Conservation (phyloP, 2,329 filamentous ascomycete species). For the Exophiala calicioides region DNA sequence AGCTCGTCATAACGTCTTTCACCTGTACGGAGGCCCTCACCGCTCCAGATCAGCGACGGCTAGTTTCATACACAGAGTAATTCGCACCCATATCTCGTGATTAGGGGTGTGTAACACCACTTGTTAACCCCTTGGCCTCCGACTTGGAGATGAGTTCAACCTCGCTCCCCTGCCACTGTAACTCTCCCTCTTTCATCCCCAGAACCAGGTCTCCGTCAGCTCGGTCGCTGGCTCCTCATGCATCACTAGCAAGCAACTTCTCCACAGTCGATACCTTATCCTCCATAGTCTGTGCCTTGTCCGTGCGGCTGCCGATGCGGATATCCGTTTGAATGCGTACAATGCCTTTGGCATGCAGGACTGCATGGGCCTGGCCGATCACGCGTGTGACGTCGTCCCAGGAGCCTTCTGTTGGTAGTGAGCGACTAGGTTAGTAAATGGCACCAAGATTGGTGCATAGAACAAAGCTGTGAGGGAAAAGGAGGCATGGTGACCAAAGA, state of each 20-base stretch:
- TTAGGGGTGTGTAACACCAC: too few relatives aligned
- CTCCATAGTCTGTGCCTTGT: slow-evolving; percentile 78
- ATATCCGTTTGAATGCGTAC: slow-evolving; percentile 86
- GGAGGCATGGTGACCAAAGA: not conserved
- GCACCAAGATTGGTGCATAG: not conserved
- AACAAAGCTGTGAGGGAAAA: not conserved
- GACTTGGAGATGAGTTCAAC: too few relatives aligned
- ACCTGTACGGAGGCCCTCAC: too few relatives aligned
- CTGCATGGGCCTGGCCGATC: slow-evolving; percentile 80
- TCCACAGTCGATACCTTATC: slow-evolving; percentile 73
- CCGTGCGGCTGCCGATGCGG: slow-evolving; percentile 78
- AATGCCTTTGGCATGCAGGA: slow-evolving; percentile 75
- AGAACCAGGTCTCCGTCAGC: not conserved
- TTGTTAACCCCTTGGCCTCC: too few relatives aligned
- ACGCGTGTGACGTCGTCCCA: slow-evolving; percentile 87
- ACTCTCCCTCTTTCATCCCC: not conserved
- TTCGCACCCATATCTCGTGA: too few relatives aligned
- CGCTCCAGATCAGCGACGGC: too few relatives aligned
- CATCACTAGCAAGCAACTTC: slow-evolving; percentile 47
- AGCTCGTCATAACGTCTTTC: too few relatives aligned
- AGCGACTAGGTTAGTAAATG: not conserved
- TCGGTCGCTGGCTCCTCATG: slow-evolving; percentile 1
- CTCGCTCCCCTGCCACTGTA: not conserved
- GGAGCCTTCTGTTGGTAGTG: slow-evolving; percentile 66
- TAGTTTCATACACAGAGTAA: too few relatives aligned